phyloP scores from a whole-genome alignment of 805 yeast genomes.

The Saccharomycopsis fermentans region DNA sequence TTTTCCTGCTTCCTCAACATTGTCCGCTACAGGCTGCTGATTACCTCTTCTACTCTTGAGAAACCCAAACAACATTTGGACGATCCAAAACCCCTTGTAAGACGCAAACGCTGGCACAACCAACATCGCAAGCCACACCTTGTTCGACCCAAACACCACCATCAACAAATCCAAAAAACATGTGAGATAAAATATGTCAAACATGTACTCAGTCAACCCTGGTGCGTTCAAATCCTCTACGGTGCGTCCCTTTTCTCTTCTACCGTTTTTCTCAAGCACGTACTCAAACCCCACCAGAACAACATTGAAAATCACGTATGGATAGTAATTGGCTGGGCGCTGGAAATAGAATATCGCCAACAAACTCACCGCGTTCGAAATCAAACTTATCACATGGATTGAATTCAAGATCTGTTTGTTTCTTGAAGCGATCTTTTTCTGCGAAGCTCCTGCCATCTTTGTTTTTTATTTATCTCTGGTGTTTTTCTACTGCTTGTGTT shows the following conservation, averaged over 20 bases:
- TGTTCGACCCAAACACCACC: slow-evolving; percentile 43
- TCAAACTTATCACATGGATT: slow-evolving; percentile 28
- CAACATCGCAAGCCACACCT: slow-evolving; percentile 48
- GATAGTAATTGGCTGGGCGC: slow-evolving; percentile 37
- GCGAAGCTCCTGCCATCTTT: slow-evolving; percentile 36
- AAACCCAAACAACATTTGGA: slow-evolving; percentile 4
- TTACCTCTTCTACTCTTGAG: not conserved
- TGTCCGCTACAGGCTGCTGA: not conserved
- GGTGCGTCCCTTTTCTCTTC: slow-evolving; percentile 42
- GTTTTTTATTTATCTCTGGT: slow-evolving; percentile 20
- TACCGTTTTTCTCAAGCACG: slow-evolving; percentile 46
- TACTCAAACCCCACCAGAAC: slow-evolving; percentile 40
- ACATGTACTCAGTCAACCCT: slow-evolving; percentile 65
- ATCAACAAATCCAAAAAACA: slow-evolving; percentile 46
- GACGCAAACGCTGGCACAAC: slow-evolving; percentile 20
- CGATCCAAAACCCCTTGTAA: slow-evolving; percentile 8
- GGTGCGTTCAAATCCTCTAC: slow-evolving; percentile 53
- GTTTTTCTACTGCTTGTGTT: not conserved
- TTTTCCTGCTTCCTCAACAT: not conserved
- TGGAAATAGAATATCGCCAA: slow-evolving; percentile 28
- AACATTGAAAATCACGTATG: slow-evolving; percentile 32
- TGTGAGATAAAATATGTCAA: slow-evolving; percentile 60
- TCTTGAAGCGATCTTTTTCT: slow-evolving; percentile 29
- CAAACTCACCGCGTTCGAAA: slow-evolving; percentile 33
- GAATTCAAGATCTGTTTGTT: slow-evolving; percentile 25